These are phyloP conservation scores for Aspergillus caelatus DNA, from an alignment of 2,329 filamentous ascomycete species.

Conservation along the genomic window DNA sequence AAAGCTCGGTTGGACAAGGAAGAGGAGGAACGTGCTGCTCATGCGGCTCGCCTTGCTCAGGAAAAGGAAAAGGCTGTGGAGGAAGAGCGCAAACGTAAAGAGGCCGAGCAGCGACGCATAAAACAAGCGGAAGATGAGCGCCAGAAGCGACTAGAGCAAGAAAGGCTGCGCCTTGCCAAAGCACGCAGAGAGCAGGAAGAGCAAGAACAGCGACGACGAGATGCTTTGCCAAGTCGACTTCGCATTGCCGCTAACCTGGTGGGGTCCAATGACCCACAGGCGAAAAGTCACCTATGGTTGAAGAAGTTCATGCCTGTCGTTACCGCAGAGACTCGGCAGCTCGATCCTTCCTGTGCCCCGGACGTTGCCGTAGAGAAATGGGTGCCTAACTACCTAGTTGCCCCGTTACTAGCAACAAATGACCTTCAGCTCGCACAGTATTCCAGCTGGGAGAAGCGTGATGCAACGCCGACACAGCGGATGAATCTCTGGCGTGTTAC, in stretches of 20 bases:
- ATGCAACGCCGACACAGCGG: slow-evolving; percentile 46
- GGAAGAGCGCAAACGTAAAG: slow-evolving; percentile 45
- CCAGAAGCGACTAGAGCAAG: slow-evolving; percentile 45
- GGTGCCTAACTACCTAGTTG: slow-evolving; percentile 54
- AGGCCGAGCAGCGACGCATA: slow-evolving; percentile 45
- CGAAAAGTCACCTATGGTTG: slow-evolving; percentile 47
- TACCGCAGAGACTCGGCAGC: slow-evolving; percentile 46
- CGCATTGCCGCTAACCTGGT: slow-evolving; percentile 49
- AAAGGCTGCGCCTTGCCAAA: slow-evolving; percentile 46
- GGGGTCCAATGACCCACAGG: slow-evolving; percentile 45
- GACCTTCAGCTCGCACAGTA: slow-evolving; percentile 54
- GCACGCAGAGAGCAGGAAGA: slow-evolving; percentile 48
- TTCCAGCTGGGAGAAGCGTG: slow-evolving; percentile 50
- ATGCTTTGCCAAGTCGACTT: slow-evolving; percentile 50
- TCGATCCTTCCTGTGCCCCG: slow-evolving; percentile 42
- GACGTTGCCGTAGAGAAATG: slow-evolving; percentile 48
- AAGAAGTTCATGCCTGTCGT: slow-evolving; percentile 51
- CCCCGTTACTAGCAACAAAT: slow-evolving; percentile 52
- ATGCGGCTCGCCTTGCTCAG: slow-evolving; percentile 37
- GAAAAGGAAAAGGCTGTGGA: slow-evolving; percentile 49
- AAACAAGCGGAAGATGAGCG: slow-evolving; percentile 52
- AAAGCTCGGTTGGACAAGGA: slow-evolving; percentile 36
- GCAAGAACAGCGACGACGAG: slow-evolving; percentile 49
- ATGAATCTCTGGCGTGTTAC: slow-evolving; percentile 52
- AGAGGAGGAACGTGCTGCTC: slow-evolving; percentile 38